Base-by-base conservation (phyloP, 805 yeast genomes). In the Kregervanrija delftensis region DNA sequence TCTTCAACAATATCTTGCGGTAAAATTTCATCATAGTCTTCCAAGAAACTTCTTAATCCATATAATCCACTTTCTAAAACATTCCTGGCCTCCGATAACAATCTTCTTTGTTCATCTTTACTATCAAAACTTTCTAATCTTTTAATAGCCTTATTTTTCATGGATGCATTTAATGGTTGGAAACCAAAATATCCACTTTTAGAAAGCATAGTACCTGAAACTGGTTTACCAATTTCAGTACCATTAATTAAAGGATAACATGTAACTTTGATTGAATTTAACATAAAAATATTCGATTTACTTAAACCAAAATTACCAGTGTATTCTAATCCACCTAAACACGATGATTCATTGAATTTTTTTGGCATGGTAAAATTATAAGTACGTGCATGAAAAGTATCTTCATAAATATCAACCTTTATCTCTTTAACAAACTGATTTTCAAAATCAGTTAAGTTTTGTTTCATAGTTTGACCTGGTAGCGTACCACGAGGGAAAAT, bases 41-140 rank as follows among this genome's bases (percentile, higher is more conserved):
- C 83, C 14, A 86, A 54, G 42, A 67, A 71, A 9, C 75, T 70
- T 46, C 95, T 77, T 30, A 86, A 69, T 46, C 73, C 73, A 65
- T 91, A 90, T 43, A 89, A 68, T n/a, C 75, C 65, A 15, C 80
- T 73, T 64, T 91, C 98, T 15, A 91, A 72, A 33, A 71, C 64
- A 61, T 90, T 91, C 52, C 77, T 74, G 30, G 75, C 64, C 45
- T 77, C 78, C 38, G 85, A 85, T 35, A 76, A 64, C 43, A 68
- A 64, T 30, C 66, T 63, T 43, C 86, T 71, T 43, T 71, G 77
- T 11, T 65, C 62, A 53, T 88, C 96, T 45, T 69, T 69, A 16
- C 60, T 57, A 46, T 77, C 79, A 59, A 83, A 69, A 13, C 65
- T 65, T 34, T 65, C 63, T 53, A 91, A 68, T 46, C 78, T 79